Conservation (phyloP, 345 rosid genomes). For the Sisymbrium irio region DNA sequence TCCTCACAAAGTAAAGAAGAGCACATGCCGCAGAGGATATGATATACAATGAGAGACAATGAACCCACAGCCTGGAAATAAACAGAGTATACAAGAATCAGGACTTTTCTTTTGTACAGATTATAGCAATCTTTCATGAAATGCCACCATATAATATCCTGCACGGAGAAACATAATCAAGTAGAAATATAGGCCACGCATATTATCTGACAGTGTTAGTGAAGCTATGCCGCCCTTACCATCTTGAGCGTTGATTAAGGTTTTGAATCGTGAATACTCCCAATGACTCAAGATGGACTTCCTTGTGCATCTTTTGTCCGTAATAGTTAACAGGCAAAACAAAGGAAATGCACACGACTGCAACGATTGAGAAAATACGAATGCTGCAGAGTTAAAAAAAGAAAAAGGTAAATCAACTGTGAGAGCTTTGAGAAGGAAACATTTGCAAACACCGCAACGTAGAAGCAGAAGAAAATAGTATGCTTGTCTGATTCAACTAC, state of each 20-base stretch:
- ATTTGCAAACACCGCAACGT: neutral
- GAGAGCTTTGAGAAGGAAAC: conserved; percentile 10
- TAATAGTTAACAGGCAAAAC: conserved; percentile 89
- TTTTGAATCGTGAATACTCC: conserved; percentile 75
- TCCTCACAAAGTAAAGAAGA: conserved; percentile 88
- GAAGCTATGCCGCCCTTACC: conserved; percentile 41
- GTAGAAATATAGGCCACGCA: neutral
- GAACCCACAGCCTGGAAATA: conserved; percentile 80
- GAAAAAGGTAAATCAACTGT: conserved; percentile 13
- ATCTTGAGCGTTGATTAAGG: conserved; percentile 70
- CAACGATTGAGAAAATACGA: conserved; percentile 66
- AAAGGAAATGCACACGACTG: conserved; percentile 57
- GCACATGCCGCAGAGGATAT: conserved; percentile 65
- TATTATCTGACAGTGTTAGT: neutral
- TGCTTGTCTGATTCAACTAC: neutral
- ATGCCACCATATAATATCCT: neutral
- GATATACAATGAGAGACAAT: conserved; percentile 76
- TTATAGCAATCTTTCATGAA: neutral
- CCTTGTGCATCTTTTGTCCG: conserved; percentile 65
- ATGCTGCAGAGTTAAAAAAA: conserved; percentile 49
- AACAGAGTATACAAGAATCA: neutral
- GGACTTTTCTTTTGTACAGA: neutral
- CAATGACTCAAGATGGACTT: conserved; percentile 53
- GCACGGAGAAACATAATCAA: conserved; percentile 1
- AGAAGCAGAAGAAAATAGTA: neutral